Evolutionary conservation across 768 basidiomycete species (phyloP), one percentile per base, ranked within the genome.

Genomic region (Baorangia bicolor): DNA sequence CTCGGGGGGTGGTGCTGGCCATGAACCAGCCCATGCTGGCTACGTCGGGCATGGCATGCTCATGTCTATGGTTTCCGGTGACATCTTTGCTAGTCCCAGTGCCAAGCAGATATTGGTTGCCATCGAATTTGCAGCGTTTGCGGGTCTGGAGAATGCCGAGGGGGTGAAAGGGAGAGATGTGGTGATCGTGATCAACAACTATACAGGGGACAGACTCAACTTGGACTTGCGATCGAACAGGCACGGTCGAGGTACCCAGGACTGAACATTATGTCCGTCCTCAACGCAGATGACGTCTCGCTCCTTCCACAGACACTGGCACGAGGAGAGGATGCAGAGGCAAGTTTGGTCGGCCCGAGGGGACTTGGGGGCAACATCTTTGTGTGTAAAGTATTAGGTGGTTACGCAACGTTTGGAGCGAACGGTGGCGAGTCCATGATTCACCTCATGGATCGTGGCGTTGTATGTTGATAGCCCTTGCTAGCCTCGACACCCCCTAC

Each of bases 31-130:
- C 0, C 80, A 83, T 60, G 79, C 78, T 5, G 79, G 76, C 1
- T 84, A 83, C 59, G 81, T 82, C 5, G 84, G 84, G 6, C 60
- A 67, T n/a, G 82, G 83, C 18, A 80, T 84, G 73, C 76, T 86
- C 25, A 62, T 74, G 11, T 82, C 81, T 2, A 78, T 78, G 5
- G 80, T 85, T 8, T 80, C 78, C n/a, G 85, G 84, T 2, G 82
- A 85, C 47, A 78, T 83, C 20, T 86, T 86, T 61, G 83, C 85
- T 11, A 81, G 78, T 43, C 85, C 83, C 0, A 83, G 81, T 59
- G 81, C 83, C n/a, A 77, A 77, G 45, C 82, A 84, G 64, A 79
- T 86, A 43, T 54, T 78, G n/a, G 70, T 72, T 12, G 77, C 78
- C 4, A 75, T 86, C 53, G 68, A 77, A 41, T 69, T 81, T 37